phyloP scores from a whole-genome alignment of 2,329 filamentous ascomycete genomes.

The Colletotrichum sp. region DNA sequence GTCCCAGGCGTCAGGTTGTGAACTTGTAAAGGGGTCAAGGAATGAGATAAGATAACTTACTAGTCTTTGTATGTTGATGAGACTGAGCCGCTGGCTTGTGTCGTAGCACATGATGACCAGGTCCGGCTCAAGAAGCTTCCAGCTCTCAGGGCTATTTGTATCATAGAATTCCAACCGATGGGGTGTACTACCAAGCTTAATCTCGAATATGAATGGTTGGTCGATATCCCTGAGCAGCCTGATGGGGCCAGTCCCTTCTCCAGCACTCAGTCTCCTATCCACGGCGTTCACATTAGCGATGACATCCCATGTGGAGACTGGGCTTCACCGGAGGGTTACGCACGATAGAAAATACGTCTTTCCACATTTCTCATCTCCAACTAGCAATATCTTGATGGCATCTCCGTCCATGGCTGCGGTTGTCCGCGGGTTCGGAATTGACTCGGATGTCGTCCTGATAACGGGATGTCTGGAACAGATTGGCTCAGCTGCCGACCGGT shows the following conservation, averaged over 20 bases:
- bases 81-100: constrained; percentile 61
- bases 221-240: constrained; percentile 61
- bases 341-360: constrained; percentile 69
- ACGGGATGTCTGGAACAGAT: constrained; percentile 17
- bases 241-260: constrained; percentile 46
- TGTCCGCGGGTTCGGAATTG: not conserved
- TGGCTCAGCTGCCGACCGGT: constrained; percentile 6
- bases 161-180: constrained; percentile 66
- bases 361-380: constrained; percentile 65
- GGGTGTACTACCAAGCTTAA: constrained; percentile 41
- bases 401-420: constrained; percentile 49
- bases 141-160: constrained; percentile 62
- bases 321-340: constrained; percentile 32
- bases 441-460: constrained; percentile 1
- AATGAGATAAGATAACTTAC: constrained; percentile 40
- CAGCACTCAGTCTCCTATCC: constrained; percentile 56
- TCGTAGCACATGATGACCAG: constrained; percentile 66
- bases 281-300: not conserved
- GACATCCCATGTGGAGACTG: not conserved
- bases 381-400: constrained; percentile 57
- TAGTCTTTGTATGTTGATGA: constrained; percentile 62
- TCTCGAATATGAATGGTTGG: constrained; percentile 65
- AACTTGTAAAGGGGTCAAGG: not conserved
- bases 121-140: constrained; percentile 63
- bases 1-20: not conserved